These are phyloP conservation scores for Rhizopogon rudus DNA, from an alignment of 768 basidiomycete genomes.

Conservation along the genomic window DNA sequence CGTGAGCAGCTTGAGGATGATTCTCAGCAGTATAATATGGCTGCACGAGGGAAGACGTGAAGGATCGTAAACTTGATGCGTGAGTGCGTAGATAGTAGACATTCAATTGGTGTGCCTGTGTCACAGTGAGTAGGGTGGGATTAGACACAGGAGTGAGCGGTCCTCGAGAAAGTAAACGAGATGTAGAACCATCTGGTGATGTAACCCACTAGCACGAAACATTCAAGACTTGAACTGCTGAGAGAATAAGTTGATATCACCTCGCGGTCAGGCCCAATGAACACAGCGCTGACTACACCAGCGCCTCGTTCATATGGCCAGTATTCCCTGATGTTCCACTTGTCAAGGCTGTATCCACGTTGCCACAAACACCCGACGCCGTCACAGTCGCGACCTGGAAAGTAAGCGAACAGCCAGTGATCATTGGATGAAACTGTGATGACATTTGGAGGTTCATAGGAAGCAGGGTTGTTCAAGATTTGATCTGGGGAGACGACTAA, in stretches of 20 bases:
- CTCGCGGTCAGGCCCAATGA: slow-evolving; percentile 58
- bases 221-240: not conserved
- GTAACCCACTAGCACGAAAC: slow-evolving; percentile 47
- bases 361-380: slow-evolving; percentile 67
- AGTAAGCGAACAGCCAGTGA: slow-evolving; percentile 71
- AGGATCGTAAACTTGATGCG: slow-evolving; percentile 35
- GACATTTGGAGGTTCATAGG: slow-evolving; percentile 58
- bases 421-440: slow-evolving; percentile 57
- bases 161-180: slow-evolving; percentile 55
- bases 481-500: slow-evolving; percentile 47
- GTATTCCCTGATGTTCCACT: slow-evolving; percentile 54
- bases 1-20: slow-evolving; percentile 24
- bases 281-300: slow-evolving; percentile 58
- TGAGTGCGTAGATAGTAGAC: slow-evolving; percentile 51
- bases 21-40: slow-evolving; percentile 32
- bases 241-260: slow-evolving; percentile 27
- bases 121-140: slow-evolving; percentile 59
- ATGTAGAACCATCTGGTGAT: slow-evolving; percentile 37
- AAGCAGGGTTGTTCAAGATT: slow-evolving; percentile 38
- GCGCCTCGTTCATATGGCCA: slow-evolving; percentile 48
- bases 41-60: slow-evolving; percentile 45
- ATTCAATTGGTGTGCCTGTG: slow-evolving; percentile 54
- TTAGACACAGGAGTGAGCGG: slow-evolving; percentile 48
- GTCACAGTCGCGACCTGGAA: slow-evolving; percentile 51
- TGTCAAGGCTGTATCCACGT: slow-evolving; percentile 52